phyloP scores from a whole-genome alignment of 345 rosid species.

The Camelina hispida region DNA sequence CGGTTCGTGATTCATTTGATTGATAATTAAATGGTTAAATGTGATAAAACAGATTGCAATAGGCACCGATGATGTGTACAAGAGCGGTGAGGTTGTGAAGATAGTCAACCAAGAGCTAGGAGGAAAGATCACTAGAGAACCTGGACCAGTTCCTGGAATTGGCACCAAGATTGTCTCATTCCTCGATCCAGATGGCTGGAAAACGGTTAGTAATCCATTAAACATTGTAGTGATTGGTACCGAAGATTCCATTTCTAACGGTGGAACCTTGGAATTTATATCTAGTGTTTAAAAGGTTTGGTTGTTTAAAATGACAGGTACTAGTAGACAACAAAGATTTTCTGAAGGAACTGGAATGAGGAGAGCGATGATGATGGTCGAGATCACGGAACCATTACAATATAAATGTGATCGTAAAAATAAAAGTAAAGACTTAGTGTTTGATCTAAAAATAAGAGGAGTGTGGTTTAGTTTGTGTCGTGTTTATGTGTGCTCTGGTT shows the following conservation, averaged over 20 bases:
- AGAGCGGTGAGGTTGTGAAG: slow-evolving; percentile 85
- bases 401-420: slow-evolving; percentile 26
- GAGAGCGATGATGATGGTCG: slow-evolving; percentile 5
- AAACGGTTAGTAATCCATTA: slow-evolving; percentile 62
- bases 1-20: background rate
- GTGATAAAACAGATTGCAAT: slow-evolving; percentile 63
- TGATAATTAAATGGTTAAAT: slow-evolving; percentile 19
- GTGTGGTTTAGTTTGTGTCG: slow-evolving; percentile 29
- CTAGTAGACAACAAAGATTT: slow-evolving; percentile 96
- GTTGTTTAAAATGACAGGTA: slow-evolving; percentile 54
- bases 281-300: background rate
- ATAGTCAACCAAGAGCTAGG: slow-evolving; percentile 79
- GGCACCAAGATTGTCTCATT: slow-evolving; percentile 87
- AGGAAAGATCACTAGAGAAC: slow-evolving; percentile 84
- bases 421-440: background rate
- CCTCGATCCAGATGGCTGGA: slow-evolving; percentile 98
- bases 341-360: slow-evolving; percentile 72
- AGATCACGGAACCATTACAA: slow-evolving; percentile 23
- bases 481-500: slow-evolving; percentile 22
- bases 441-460: slow-evolving; percentile 4
- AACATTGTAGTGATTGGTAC: background rate
- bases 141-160: slow-evolving; percentile 89
- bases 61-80: slow-evolving; percentile 92
- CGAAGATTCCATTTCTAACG: background rate
- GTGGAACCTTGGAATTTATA: background rate